A percentile compares a stretch with the other conserved stretches of the same genome.
These are phyloP conservation scores for sorghum (Sorghum bicolor) DNA, from an alignment of 176 grass and related monocot species.

Conservation along the genomic window DNA sequence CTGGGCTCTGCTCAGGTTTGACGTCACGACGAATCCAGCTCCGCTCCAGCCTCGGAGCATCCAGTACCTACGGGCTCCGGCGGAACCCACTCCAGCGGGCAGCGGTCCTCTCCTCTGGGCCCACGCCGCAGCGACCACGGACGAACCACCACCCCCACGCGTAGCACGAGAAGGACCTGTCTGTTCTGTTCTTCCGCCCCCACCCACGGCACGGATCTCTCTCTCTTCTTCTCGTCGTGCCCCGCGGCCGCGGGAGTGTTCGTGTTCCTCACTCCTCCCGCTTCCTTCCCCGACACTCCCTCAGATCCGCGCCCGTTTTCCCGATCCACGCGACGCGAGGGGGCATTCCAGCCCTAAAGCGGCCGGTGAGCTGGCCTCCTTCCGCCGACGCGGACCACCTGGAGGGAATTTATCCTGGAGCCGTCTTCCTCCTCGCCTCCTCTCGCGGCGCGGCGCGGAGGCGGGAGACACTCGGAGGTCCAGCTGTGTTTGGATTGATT, in stretches of 20 bases:
- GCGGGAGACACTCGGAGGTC: background rate
- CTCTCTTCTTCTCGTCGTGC: background rate
- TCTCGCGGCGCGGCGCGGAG: background rate
- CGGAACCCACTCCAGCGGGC: background rate
- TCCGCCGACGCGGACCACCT: background rate
- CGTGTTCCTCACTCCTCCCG: background rate
- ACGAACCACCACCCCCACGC: background rate
- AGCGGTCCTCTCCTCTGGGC: background rate
- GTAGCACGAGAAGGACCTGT: slow-evolving; percentile 15
- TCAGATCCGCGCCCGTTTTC: slow-evolving; percentile 5
- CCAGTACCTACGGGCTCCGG: background rate
- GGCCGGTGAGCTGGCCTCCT: background rate
- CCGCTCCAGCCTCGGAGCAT: background rate
- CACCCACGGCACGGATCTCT: background rate
- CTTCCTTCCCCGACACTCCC: background rate
- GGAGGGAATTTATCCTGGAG: background rate
- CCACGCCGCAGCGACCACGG: slow-evolving; percentile 1
- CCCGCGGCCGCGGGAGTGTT: background rate
- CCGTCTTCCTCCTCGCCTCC: background rate
- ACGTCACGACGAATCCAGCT: background rate
- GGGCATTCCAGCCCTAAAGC: background rate
- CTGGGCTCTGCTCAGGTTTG: background rate
- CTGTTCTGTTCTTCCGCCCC: background rate
- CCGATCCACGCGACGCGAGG: background rate
- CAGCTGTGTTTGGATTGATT: background rate